These are phyloP conservation scores for Oryza coarctata DNA, from an alignment of 176 grass and related monocot species.

Conservation along the genomic window DNA sequence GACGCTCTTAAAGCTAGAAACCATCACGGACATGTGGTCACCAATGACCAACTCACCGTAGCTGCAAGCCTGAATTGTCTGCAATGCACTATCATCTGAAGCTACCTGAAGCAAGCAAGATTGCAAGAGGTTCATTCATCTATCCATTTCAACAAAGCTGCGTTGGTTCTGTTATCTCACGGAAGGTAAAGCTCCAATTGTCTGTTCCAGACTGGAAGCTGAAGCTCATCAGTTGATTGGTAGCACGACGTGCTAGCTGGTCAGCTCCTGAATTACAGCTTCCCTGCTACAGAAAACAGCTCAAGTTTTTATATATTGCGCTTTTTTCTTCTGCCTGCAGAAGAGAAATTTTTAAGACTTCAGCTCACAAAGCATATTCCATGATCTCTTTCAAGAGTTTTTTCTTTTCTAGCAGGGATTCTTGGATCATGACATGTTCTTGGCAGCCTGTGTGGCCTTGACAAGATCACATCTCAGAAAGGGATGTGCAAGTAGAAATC, in stretches of 20 bases:
- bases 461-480: background rate
- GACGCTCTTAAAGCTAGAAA: background rate
- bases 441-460: background rate
- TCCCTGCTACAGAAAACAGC: background rate
- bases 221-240: background rate
- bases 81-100: background rate
- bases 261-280: background rate
- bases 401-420: background rate
- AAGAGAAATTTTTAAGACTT: background rate
- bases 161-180: background rate
- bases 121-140: background rate
- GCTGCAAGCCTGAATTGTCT: background rate
- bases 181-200: background rate
- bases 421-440: background rate
- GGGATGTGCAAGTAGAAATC: background rate
- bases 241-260: background rate
- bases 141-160: background rate
- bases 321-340: background rate
- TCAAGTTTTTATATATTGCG: background rate
- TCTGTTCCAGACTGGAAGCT: background rate
- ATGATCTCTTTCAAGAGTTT: background rate
- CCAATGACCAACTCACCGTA: background rate
- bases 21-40: background rate
- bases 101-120: background rate
- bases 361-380: background rate